Evolutionary conservation across 305 asterid genomes (phyloP), one percentile per base, ranked within the genome.

Genomic region (Solanum hybrid): DNA sequence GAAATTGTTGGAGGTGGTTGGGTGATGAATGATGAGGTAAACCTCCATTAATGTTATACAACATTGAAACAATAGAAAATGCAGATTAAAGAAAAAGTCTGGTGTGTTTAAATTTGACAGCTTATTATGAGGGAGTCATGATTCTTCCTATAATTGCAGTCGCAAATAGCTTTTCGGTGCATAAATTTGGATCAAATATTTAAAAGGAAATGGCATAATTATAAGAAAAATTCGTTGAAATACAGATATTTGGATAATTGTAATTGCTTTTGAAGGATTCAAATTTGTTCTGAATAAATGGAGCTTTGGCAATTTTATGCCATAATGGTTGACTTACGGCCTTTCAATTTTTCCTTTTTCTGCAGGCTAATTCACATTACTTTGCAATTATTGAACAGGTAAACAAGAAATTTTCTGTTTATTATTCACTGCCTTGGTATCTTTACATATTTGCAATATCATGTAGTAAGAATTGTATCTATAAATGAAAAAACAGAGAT

Each of bases 1-100:
- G 99, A 97, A 94, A 96, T 97, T 90, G 99, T 97, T 76, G 98
- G 99, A 90, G 99, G 99, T 90, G 99, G 99, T 89, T 97, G 99
- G 99, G 99, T 97, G 95, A 97, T 97, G 99, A 97, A 97, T 92
- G 99, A 97, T 87, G 99, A 97, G 99, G 99, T 97, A 92, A 92
- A 80, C 69, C 89, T 75, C 77, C 13, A 87, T 86, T 89, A 33
- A 71, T 57, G 79, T 69, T 28, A 77, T 80, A 86, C 34, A 29
- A 9, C 67, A 4, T 85, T 90, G 39, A 28, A 42, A 46, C 42
- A 57, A 33, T 57, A 6, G 42, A 31, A 31, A 36, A 20, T 46
- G 73, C 37, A 1, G 73, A 28, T 29, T 57, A 46, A 83, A 40
- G 28, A 83, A 57, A 28, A 85, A 31, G 13, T 31, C 26, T 31